Percentiles rank a stretch among this genome's conserved stretches.
phyloP scores from a whole-genome alignment of 2,329 filamentous ascomycete genomes.

The Neopestalotiopsis sp. region DNA sequence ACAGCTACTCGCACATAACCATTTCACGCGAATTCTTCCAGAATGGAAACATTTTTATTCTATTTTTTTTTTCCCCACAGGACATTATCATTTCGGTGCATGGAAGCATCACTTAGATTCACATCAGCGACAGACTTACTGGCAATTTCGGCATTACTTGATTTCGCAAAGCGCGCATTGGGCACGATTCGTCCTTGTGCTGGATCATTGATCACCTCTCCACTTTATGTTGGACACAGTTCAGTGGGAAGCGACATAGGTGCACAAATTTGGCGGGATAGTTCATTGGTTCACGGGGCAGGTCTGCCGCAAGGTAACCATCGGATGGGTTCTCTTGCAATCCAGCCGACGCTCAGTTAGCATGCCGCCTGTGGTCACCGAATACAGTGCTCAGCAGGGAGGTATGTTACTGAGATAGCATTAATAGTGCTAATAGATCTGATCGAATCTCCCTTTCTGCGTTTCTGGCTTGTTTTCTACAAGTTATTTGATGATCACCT shows the following conservation, averaged over 20 bases:
- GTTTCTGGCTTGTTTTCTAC: neutral
- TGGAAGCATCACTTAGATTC: constrained; percentile 10
- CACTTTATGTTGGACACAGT: too few relatives aligned
- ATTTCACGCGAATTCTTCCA: neutral
- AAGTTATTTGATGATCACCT: too few relatives aligned
- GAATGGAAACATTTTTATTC: neutral
- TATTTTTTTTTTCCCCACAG: neutral
- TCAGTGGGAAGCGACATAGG: neutral
- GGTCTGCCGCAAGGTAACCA: constrained; percentile 7
- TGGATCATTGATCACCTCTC: too few relatives aligned
- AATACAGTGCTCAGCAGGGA: neutral
- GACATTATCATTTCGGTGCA: neutral
- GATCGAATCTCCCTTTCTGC: neutral
- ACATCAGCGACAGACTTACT: neutral
- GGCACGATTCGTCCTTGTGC: neutral
- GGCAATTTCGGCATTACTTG: neutral
- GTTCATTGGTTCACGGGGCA: neutral
- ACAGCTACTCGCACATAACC: neutral
- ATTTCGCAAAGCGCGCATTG: neutral
- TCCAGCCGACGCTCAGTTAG: neutral
- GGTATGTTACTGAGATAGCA: constrained; percentile 6
- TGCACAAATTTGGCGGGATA: neutral
- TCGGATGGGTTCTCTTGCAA: neutral
- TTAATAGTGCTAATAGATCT: constrained; percentile 16
- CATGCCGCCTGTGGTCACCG: neutral